These are phyloP conservation scores for Anisodus tanguticus DNA, from an alignment of 257 asterid species.

Conservation along the genomic window DNA sequence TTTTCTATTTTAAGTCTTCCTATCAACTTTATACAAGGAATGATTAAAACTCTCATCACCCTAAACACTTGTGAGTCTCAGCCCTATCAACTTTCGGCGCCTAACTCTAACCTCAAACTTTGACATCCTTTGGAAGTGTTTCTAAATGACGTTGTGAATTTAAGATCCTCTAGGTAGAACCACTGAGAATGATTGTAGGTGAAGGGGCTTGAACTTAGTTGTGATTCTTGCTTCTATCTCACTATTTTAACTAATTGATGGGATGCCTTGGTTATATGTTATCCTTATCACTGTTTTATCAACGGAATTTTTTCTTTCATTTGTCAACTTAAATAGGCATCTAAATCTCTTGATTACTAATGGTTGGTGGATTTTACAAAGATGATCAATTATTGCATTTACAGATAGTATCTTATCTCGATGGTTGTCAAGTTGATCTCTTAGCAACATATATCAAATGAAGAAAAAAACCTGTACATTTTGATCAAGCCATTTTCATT, in stretches of 20 bases:
- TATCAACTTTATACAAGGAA: background rate
- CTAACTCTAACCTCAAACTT: conserved; percentile 10
- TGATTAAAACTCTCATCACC: background rate
- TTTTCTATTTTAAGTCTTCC: background rate
- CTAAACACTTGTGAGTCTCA: background rate
- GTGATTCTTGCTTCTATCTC: background rate
- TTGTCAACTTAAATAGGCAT: background rate
- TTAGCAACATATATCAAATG: background rate
- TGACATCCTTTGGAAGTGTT: background rate
- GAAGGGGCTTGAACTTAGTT: background rate
- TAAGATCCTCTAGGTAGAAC: background rate
- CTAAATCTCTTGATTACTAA: background rate
- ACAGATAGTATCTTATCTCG: background rate
- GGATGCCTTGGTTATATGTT: background rate
- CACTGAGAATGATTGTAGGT: background rate
- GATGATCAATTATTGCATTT: background rate
- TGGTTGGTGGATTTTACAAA: background rate
- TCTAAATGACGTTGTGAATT: conserved; percentile 15
- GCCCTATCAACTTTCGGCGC: background rate
- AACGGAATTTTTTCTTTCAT: background rate
- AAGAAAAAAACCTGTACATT: background rate
- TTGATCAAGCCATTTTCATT: conserved; percentile 17
- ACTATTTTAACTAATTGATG: background rate
- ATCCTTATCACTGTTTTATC: background rate
- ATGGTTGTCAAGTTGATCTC: background rate